Evolutionary conservation across 2,329 filamentous ascomycete species (phyloP), one percentile per base, ranked within the genome.

Genomic region (Acrocalymma vagum): DNA sequence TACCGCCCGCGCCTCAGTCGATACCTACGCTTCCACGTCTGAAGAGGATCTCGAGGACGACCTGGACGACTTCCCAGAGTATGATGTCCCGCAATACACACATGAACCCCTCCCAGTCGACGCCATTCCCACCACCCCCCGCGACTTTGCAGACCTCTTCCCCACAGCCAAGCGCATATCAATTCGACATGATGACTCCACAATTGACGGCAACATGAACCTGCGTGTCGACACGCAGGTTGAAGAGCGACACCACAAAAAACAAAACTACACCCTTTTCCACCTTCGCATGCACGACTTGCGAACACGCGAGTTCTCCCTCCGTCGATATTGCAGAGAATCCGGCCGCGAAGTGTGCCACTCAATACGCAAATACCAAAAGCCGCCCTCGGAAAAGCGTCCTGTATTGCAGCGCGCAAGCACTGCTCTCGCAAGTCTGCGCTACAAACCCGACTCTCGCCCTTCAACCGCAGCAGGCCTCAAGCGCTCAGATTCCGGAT

Each of bases 271-370:
- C 58, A 89, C 85, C 5, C 84, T 99, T 31, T 97, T 96, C 72
- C 93, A 99, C 70, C 78, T 97, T 45, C 88, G 91, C 60, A 96
- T 99, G 90, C 86, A 96, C 67, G 90, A 97, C 69, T 76, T 97
- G 39, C 85, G 84, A 61, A 85, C 84, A 55, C 84, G 94, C 33
- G 88, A 95, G 48, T 96, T 96, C 71, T 96, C 92, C 1, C 78
- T 97, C 18, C 85, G 93, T 20, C 84, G 93, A 31, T 97, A 99
- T 71, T 94, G 90, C 69, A 85, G 94, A 41, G 88, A 95, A 50
- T 96, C 92, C 20, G 93, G 94, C 15, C 86, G 93, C 32, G 93
- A 97, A 71, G 87, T 97, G 13, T 96, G 92, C 74, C 90, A 88
- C 70, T 86, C 90, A 13, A 85, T 85, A 63, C 81, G 88, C 48